These are phyloP conservation scores for Phycomyces nitens DNA, from an alignment of 192 early-diverging fungal genomes.

Conservation along the genomic window DNA sequence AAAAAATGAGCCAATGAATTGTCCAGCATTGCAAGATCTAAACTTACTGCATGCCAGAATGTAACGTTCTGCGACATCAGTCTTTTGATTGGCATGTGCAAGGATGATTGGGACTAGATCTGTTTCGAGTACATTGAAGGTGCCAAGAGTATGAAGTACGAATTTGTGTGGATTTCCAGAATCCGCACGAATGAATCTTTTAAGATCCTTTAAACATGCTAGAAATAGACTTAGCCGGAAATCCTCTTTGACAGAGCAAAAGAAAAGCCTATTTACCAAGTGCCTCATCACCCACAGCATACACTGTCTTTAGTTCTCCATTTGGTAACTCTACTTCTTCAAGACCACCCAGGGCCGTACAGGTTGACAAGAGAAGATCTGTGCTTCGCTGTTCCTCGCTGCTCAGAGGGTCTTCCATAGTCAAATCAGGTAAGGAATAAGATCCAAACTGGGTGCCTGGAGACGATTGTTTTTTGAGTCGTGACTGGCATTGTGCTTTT, in stretches of 20 bases:
- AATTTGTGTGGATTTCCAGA: slow-evolving; percentile 57
- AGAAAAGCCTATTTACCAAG: slow-evolving; percentile 47
- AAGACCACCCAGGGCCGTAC: slow-evolving; percentile 77
- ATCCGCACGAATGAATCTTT: slow-evolving; percentile 78
- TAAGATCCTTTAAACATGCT: slow-evolving; percentile 87
- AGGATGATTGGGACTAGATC: slow-evolving; percentile 79
- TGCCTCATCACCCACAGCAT: slow-evolving; percentile 80
- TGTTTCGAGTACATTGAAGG: slow-evolving; percentile 69
- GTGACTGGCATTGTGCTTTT: neutral
- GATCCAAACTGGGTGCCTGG: neutral
- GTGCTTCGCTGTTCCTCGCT: slow-evolving; percentile 1
- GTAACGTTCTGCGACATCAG: slow-evolving; percentile 36
- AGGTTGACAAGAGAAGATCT: slow-evolving; percentile 61
- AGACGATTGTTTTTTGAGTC: neutral
- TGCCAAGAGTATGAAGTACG: slow-evolving; percentile 64
- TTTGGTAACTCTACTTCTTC: slow-evolving; percentile 47
- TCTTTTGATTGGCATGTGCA: slow-evolving; percentile 28
- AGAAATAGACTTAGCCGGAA: neutral
- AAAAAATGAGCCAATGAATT: neutral
- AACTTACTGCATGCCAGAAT: slow-evolving; percentile 49
- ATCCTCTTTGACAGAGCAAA: neutral
- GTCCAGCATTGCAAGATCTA: too few species aligned
- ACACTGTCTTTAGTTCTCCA: slow-evolving; percentile 44
- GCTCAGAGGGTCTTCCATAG: slow-evolving; percentile 5
- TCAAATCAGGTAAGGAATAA: neutral